Conservation (phyloP, 495 filamentous ascomycete species). For the Rhizodiscina lignyota region DNA sequence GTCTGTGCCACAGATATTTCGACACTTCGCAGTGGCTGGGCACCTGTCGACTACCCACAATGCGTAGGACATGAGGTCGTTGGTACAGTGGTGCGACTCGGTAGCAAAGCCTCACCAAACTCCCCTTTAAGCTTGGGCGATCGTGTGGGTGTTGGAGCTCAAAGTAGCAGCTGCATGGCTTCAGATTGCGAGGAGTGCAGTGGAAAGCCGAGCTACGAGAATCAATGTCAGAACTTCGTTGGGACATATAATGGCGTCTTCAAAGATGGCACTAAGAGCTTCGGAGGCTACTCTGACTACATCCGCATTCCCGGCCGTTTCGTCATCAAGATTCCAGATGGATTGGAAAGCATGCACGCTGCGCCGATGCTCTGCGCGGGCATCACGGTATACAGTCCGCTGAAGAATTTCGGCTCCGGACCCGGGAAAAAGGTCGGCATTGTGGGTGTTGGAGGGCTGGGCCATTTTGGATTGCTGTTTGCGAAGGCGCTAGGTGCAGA, state of each 20-base stretch:
- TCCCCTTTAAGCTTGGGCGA: too few species aligned
- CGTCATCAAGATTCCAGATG: constrained; percentile 61
- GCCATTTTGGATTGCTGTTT: constrained; percentile 52
- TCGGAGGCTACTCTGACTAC: constrained; percentile 60
- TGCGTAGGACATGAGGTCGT: constrained; percentile 75
- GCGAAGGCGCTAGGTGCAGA: constrained; percentile 60
- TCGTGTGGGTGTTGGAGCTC: constrained; percentile 74
- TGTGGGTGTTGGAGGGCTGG: constrained; percentile 69
- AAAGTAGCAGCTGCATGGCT: constrained; percentile 48
- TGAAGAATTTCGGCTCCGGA: constrained; percentile 56
- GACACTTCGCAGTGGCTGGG: constrained; percentile 59
- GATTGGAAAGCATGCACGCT: constrained; percentile 35
- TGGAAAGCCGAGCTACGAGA: constrained; percentile 38
- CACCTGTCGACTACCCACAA: constrained; percentile 48
- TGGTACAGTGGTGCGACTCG: constrained; percentile 55
- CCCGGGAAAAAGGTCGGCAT: constrained; percentile 72
- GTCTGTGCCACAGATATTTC: constrained; percentile 72
- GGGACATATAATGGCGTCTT: constrained; percentile 58
- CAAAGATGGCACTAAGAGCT: constrained; percentile 25
- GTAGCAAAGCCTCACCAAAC: constrained; percentile 43
- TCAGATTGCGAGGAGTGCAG: constrained; percentile 55
- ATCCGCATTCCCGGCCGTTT: constrained; percentile 60
- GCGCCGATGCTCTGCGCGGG: constrained; percentile 85
- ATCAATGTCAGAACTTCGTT: constrained; percentile 43
- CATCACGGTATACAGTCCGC: constrained; percentile 59